Conservation (phyloP, 228 moss, liverwort and hornwort genomes). For the Sphagnum magellanicum region DNA sequence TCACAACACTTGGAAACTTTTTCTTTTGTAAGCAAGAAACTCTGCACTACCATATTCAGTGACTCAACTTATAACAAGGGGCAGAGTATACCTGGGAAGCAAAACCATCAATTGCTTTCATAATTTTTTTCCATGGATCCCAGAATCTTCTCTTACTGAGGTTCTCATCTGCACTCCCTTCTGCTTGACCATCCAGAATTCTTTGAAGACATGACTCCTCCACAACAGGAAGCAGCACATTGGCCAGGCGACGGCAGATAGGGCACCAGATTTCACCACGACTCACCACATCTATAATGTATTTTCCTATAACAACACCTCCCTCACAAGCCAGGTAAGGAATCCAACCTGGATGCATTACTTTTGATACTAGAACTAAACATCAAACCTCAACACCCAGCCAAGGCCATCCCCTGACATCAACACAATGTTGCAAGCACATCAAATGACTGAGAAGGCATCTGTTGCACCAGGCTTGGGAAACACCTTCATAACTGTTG, state of each 20-base stretch:
- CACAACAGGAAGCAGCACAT: slow-evolving; percentile 77
- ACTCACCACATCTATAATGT: slow-evolving; percentile 38
- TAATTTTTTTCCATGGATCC: slow-evolving; percentile 11
- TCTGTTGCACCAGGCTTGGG: background rate
- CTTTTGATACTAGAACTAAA: no score
- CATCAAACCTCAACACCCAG: no score
- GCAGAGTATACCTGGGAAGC: slow-evolving; percentile 4
- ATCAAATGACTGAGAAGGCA: no score
- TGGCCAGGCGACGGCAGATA: slow-evolving; percentile 80
- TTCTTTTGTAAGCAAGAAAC: no score
- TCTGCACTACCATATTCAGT: no score
- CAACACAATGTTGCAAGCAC: no score
- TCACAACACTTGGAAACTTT: background rate
- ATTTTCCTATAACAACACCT: slow-evolving; percentile 33
- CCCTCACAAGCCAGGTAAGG: background rate
- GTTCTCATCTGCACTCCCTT: slow-evolving; percentile 2
- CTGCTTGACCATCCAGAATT: slow-evolving; percentile 14
- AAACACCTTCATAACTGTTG: background rate
- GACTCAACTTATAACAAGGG: background rate
- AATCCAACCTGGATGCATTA: no score
- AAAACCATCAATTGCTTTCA: slow-evolving; percentile 4
- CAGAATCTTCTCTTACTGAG: slow-evolving; percentile 4
- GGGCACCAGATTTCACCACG: slow-evolving; percentile 73
- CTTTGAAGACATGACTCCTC: slow-evolving; percentile 18
- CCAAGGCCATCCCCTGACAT: no score